These are phyloP conservation scores for Flaveria robusta DNA, from an alignment of 129 eudicot genomes.

Conservation along the genomic window DNA sequence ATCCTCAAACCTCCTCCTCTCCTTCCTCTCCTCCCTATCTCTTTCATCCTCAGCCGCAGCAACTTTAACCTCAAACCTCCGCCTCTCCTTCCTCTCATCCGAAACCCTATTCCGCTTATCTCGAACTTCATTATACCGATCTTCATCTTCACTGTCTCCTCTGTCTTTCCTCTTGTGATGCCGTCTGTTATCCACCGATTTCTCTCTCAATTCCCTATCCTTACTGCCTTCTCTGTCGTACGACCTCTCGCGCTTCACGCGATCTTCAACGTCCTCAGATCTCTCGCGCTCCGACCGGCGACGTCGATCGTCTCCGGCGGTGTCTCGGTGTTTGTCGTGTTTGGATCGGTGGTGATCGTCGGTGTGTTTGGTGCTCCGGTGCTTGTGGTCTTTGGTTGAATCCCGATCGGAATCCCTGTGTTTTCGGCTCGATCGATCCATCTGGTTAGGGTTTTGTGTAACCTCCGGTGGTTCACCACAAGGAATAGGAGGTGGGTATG, in stretches of 20 bases:
- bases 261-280: neutral
- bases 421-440: conserved; percentile 59
- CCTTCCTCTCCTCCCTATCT: conserved; percentile 44
- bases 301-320: neutral
- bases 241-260: conserved; percentile 34
- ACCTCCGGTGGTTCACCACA: conserved; percentile 17
- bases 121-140: conserved; percentile 37
- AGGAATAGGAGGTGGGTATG: neutral
- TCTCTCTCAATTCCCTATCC: conserved; percentile 42
- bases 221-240: conserved; percentile 51
- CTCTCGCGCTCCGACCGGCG: too few species aligned
- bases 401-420: conserved; percentile 55
- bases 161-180: conserved; percentile 66
- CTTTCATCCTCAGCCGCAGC: conserved; percentile 52
- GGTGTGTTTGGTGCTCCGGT: conserved; percentile 27
- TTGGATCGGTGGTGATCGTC: conserved; percentile 50
- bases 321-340: conserved; percentile 34
- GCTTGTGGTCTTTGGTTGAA: conserved; percentile 41
- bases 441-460: conserved; percentile 46
- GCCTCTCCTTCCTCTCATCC: conserved; percentile 62
- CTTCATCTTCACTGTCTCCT: conserved; percentile 60
- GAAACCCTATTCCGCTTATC: conserved; percentile 80
- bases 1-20: conserved; percentile 60
- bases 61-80: conserved; percentile 52
- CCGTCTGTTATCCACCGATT: conserved; percentile 41